Conservation (phyloP, 1,284 basidiomycete genomes). For the Pterulicium gracile region DNA sequence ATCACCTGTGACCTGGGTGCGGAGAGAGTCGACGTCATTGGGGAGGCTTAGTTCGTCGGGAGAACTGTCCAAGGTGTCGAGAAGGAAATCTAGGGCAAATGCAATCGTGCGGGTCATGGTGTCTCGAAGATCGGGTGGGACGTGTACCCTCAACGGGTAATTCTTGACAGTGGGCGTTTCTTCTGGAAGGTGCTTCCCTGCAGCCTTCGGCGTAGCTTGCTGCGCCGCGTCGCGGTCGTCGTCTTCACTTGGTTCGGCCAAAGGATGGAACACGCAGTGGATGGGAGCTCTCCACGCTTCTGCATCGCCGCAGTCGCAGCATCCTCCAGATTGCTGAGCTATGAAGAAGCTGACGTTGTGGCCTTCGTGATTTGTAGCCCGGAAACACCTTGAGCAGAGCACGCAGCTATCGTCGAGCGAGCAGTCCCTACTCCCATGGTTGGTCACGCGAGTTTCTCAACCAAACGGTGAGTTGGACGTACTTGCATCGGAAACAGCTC, state of each 20-base stretch:
- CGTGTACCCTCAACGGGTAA: conserved; percentile 42
- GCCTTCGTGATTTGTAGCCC: conserved; percentile 69
- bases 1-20: conserved; percentile 62
- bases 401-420: conserved; percentile 83
- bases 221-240: conserved; percentile 11
- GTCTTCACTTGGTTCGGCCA: conserved; percentile 18
- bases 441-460: conserved; percentile 2
- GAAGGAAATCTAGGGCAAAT: conserved; percentile 75
- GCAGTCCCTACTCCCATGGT: conserved; percentile 57
- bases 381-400: conserved; percentile 81
- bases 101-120: conserved; percentile 66
- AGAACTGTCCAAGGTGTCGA: conserved; percentile 79
- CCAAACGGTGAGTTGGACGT: conserved; percentile 22
- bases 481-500: conserved; percentile 88
- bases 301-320: conserved; percentile 87
- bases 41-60: conserved; percentile 73
- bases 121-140: conserved; percentile 58
- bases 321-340: conserved; percentile 82
- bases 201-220: conserved; percentile 22
- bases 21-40: conserved; percentile 52
- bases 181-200: conserved; percentile 24
- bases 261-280: conserved; percentile 63
- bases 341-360: conserved; percentile 91
- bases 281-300: conserved; percentile 73
- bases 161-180: conserved; percentile 48